These are phyloP conservation scores for Eutrema heterophyllum DNA, from an alignment of 345 rosid genomes.

Conservation along the genomic window DNA sequence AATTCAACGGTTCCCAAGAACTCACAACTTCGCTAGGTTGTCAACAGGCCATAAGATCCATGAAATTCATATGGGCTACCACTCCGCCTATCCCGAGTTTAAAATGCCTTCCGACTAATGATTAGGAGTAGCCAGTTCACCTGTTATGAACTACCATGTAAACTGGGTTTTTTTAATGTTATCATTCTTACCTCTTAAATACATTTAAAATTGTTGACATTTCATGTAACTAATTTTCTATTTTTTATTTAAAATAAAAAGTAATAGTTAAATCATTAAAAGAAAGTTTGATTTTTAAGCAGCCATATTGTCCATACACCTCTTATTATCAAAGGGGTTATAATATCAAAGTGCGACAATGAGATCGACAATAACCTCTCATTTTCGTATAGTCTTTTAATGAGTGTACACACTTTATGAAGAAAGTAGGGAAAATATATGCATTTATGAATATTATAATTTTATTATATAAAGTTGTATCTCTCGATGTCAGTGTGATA, in stretches of 20 bases:
- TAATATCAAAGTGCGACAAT: slow-evolving; percentile 28
- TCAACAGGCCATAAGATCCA: too few relatives aligned
- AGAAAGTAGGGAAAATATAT: neutral
- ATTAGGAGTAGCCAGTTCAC: too few relatives aligned
- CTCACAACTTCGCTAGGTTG: too few relatives aligned
- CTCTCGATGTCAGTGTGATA: too few relatives aligned
- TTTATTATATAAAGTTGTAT: too few relatives aligned
- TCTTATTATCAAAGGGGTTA: slow-evolving; percentile 18
- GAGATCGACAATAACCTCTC: slow-evolving; percentile 28
- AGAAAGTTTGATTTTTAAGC: slow-evolving; percentile 27
- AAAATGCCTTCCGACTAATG: too few relatives aligned
- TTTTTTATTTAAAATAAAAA: neutral
- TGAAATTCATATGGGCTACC: too few relatives aligned
- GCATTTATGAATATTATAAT: neutral
- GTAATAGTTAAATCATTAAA: neutral
- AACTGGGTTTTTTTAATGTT: too few relatives aligned
- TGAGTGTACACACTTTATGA: slow-evolving; percentile 29
- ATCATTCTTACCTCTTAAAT: neutral
- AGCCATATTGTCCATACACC: slow-evolving; percentile 25
- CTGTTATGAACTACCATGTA: too few relatives aligned
- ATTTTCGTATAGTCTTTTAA: slow-evolving; percentile 29
- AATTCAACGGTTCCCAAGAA: too few relatives aligned
- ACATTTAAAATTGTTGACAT: slow-evolving; percentile 4
- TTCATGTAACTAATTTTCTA: neutral
- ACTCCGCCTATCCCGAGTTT: too few relatives aligned